Evolutionary conservation across 345 rosid species (phyloP).

Genomic region (Ceriops decandra): DNA sequence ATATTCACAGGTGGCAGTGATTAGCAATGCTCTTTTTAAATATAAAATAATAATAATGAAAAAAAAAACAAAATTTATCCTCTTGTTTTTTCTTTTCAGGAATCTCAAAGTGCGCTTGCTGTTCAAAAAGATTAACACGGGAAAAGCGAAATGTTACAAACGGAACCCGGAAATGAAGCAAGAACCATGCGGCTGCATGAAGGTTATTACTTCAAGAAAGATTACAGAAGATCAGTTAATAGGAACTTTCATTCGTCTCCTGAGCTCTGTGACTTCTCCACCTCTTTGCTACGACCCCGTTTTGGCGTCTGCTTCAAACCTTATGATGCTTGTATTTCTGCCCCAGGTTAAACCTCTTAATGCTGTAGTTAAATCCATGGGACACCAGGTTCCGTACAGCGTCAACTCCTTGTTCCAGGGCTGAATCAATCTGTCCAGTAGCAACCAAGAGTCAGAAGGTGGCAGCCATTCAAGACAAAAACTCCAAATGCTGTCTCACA

Average conservation of each 20-base stretch:
- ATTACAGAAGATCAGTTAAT: background rate
- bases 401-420: conserved; percentile 64
- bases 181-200: background rate
- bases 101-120: too few species aligned
- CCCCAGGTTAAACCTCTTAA: conserved; percentile 64
- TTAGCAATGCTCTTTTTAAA: too few species aligned
- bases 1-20: too few species aligned
- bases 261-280: background rate
- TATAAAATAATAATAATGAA: too few species aligned
- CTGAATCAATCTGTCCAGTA: conserved; percentile 51
- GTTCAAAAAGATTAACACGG: too few species aligned
- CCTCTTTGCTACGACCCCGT: background rate
- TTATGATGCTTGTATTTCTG: conserved; percentile 78
- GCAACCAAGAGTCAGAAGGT: background rate
- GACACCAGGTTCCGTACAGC: conserved; percentile 60
- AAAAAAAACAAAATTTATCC: too few species aligned
- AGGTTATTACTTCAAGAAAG: background rate
- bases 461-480: background rate
- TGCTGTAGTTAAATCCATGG: conserved; percentile 48
- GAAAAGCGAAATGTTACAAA: too few species aligned
- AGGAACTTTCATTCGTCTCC: background rate
- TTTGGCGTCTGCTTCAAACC: conserved; percentile 24
- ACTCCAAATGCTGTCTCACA: too few species aligned
- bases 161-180: too few species aligned
- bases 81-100: too few species aligned